Evolutionary conservation across 768 basidiomycete genomes (phyloP), one percentile per base, ranked within the genome.

Genomic region (Lactifluus echinatus): DNA sequence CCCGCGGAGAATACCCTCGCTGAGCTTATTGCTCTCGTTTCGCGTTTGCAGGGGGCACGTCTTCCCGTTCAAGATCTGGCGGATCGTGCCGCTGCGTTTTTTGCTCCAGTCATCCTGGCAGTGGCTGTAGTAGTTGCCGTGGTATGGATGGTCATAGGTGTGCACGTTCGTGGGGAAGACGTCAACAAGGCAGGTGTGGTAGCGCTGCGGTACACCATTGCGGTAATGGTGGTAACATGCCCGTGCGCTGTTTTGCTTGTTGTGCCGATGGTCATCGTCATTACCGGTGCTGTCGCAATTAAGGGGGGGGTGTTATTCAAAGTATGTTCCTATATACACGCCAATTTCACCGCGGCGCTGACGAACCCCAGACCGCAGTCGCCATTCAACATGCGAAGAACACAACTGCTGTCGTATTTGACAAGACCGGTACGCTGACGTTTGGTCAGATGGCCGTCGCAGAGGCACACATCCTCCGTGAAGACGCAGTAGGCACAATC

Each of bases 361-460:
- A 52, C 28, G 15, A 37, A 10, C 36, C 23, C 28, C 11, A 64
- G 63, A 59, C 63, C 2, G 52, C 54, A 8, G 40, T 19, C 17
- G 46, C 54, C 2, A 37, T 63, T 14, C 61, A 64, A 28, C 23
- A 56, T 4, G 57, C 49, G 11, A 59, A 73, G n/a, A 66, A 72
- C 44, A 68, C 77, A 52, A 69, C 73, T 33, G 70, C 73, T 49
- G 72, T 77, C 29, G 79, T 76, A 2, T 77, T 83, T 55, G 82
- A 84, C 69, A 84, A 84, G 72, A 83, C 81, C 0, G 81, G 81
- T 0, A 83, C 81, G 14, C 69, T 82, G 50, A 79, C 81, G 1
- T 60, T 67, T 45, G 77, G 77, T 11, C 63, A 72, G 50, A 70
- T 75, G 28, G 63, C 68, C 0, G 74, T 79, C 17, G 71, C 70